These are phyloP conservation scores for Russula griseocarnosa DNA, from an alignment of 768 basidiomycete species.

Conservation along the genomic window DNA sequence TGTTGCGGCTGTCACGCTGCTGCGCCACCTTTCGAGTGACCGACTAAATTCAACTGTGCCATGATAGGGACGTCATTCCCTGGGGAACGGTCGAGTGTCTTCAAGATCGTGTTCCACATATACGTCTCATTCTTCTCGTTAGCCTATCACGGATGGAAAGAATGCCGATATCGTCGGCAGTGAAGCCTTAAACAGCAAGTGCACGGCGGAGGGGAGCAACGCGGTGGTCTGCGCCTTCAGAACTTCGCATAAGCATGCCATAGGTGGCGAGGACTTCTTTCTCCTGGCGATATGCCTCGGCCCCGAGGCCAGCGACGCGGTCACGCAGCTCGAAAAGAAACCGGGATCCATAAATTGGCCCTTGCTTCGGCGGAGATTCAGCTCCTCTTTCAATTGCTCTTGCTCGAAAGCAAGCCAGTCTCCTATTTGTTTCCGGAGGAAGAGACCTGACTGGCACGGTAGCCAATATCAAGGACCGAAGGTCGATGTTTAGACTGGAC, in stretches of 20 bases:
- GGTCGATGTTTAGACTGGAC: no score
- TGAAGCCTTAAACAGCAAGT: constrained; percentile 94
- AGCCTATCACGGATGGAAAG: constrained; percentile 85
- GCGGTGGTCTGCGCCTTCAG: constrained; percentile 73
- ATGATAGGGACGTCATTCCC: constrained; percentile 98
- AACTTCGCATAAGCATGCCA: constrained; percentile 67
- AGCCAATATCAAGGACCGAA: no score
- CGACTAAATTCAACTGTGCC: constrained; percentile 95
- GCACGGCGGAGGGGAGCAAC: constrained; percentile 92
- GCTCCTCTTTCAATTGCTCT: constrained; percentile 74
- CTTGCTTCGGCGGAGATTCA: constrained; percentile 54
- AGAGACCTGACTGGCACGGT: no score
- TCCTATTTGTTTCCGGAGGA: no score
- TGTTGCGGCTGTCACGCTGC: constrained; percentile 76
- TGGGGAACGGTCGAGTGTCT: constrained; percentile 78
- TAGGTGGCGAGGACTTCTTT: constrained; percentile 89
- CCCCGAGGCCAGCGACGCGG: constrained; percentile 82
- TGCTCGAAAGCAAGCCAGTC: no score
- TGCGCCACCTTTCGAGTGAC: constrained; percentile 98
- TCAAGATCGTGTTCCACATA: constrained; percentile 95
- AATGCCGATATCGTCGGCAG: constrained; percentile 87
- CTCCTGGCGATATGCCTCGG: constrained; percentile 88
- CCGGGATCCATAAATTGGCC: constrained; percentile 55
- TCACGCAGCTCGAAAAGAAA: constrained; percentile 67
- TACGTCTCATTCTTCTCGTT: constrained; percentile 97